Evolutionary conservation across 176 grass and related monocot genomes (phyloP).

Genomic region (Eleusine indica): DNA sequence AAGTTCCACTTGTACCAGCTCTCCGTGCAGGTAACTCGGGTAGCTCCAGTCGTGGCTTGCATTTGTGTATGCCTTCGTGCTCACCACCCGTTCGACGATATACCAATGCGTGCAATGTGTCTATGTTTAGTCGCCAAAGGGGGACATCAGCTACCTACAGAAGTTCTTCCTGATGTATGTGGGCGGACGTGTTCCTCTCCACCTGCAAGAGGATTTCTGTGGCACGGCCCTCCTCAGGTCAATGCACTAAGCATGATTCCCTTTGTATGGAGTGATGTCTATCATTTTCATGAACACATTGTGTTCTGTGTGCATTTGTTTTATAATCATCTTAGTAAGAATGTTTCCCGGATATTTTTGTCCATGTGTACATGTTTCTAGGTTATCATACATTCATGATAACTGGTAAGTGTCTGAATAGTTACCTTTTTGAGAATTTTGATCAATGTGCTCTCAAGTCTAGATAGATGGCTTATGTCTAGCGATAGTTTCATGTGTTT

Average conservation of each 20-base stretch:
- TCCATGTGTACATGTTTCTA: not conserved
- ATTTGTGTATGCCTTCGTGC: constrained; percentile 9
- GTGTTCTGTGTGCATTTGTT: not conserved
- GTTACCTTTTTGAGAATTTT: not conserved
- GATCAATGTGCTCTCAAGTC: not conserved
- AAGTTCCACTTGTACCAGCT: constrained; percentile 91
- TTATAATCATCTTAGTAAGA: not conserved
- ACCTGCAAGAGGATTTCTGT: constrained; percentile 94
- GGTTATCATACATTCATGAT: not conserved
- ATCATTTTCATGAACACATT: constrained; percentile 2
- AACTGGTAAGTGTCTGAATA: not conserved
- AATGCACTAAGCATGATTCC: constrained; percentile 26
- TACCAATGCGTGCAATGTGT: constrained; percentile 12
- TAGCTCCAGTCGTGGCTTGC: not conserved
- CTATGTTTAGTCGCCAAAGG: constrained; percentile 70
- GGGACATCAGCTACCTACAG: constrained; percentile 84
- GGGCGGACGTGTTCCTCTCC: constrained; percentile 69
- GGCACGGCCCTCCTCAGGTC: constrained; percentile 91
- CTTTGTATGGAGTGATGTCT: not conserved
- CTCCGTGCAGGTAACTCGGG: constrained; percentile 69
- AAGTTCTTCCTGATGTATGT: constrained; percentile 96
- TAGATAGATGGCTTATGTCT: constrained; percentile 14
- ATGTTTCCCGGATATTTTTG: not conserved
- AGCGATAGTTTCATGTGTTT: not conserved
- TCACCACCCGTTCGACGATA: constrained; percentile 31